Evolutionary conservation across 176 grass and related monocot species (phyloP), one percentile per base, ranked within the genome.

Genomic region (Elaeis guineensis): DNA sequence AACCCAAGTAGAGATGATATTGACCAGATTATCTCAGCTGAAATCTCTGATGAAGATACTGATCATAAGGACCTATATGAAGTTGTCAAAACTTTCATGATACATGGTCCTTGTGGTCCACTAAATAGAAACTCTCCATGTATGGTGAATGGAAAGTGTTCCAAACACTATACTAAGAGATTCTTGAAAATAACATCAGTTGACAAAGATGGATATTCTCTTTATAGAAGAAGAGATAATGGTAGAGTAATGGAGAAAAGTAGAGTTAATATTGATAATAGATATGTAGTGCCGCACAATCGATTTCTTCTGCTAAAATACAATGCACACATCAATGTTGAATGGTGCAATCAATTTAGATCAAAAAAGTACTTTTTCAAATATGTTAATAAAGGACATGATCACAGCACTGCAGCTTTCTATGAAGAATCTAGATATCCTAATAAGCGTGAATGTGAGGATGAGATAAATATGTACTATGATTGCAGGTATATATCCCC

Each of bases 321-420:
- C 0, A 9, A 56, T 3, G 51, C 29, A 0, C 59, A 64, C 3
- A 73, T 73, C 0, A 64, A 73, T 25, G 25, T 73, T 1, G 59
- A 73, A 25, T 55, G 11, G 17, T 73, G 59, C 18, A 64, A 56
- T 35, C 25, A 73, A 17, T 44, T 17, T 0, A 4, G 60, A 5
- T 29, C 51, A 1, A 39, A 56, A 0, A 73, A 64, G 8, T 73
- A 55, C 6, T 11, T 73, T 2, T 73, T 73, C 14, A 62, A 63
- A 3, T 73, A 56, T 49, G 51, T 73, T 0, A 73, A 49, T 17
- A 60, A 60, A 30, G 15, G 11, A 17, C 24, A 28, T n/a, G 16
- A 60, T 30, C 7, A 24, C 14, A 23, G 32, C 7, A 60, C 24
- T 60, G 11, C 5, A 16, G 9, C 22, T 5, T 60, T 60, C 12